Percentiles rank a stretch among this genome's conserved stretches.
These are phyloP conservation scores for Epichloe amarillans DNA, from an alignment of 2,329 filamentous ascomycete species.

Conservation along the genomic window DNA sequence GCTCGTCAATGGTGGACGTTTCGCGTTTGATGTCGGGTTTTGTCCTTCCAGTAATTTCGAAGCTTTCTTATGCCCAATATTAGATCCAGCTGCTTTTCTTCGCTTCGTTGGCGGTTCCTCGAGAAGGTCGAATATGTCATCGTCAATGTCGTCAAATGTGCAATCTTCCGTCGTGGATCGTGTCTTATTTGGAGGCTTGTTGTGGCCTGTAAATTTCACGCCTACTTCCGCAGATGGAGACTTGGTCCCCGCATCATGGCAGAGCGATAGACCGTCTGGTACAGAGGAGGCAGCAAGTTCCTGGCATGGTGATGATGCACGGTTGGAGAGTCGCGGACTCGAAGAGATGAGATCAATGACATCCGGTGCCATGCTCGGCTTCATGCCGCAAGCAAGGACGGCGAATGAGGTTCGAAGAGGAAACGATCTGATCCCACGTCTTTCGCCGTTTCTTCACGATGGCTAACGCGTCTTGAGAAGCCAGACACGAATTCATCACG, in stretches of 20 bases:
- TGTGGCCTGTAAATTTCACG: background rate
- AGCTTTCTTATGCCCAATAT: background rate
- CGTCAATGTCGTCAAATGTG: background rate
- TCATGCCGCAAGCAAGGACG: background rate
- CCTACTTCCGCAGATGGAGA: background rate
- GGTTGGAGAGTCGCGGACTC: constrained; percentile 14
- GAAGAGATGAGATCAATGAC: constrained; percentile 26
- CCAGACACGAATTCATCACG: background rate
- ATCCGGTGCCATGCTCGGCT: constrained; percentile 16
- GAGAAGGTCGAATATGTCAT: background rate
- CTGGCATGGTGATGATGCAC: background rate
- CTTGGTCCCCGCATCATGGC: background rate
- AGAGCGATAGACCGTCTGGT: background rate
- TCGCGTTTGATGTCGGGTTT: background rate
- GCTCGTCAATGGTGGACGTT: background rate
- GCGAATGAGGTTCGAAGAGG: background rate
- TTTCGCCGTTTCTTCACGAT: background rate
- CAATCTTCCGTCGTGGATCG: background rate
- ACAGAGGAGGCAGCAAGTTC: background rate
- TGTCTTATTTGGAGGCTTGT: background rate
- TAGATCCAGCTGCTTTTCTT: background rate
- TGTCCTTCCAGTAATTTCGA: background rate
- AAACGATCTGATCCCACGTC: background rate
- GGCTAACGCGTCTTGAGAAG: background rate
- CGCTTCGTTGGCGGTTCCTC: constrained; percentile 1